Base-by-base conservation (phyloP, 2,329 filamentous ascomycete species). In the Penicillium sp. region DNA sequence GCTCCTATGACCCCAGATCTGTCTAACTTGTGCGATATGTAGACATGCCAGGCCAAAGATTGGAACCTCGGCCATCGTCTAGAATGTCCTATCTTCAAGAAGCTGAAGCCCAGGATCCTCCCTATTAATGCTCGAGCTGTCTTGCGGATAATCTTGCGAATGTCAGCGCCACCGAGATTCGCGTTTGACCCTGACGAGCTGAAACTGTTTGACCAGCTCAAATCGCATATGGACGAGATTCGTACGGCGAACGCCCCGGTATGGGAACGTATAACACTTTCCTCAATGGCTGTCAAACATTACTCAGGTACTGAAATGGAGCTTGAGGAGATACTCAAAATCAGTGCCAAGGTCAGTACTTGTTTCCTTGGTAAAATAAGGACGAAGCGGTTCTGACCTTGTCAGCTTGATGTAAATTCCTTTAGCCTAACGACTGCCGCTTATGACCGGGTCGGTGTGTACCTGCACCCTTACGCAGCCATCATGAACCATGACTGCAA, bases 401-500 rank as follows among this genome's bases (percentile, higher is more conserved):
- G 48, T 17, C 53, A 86, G 84, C 68, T 88, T 31, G 79, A 87
- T 35, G 76, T 85, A 52, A 90, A 90, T 67, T 82, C 84, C 2
- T 77, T 88, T 61, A 86, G 86, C 7, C 75, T 89, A 3, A 83
- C 84, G 19, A 85, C 81, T 3, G 79, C 83, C 5, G 78, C 82
- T 17, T 82, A 84, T 52, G 86, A 88, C 53, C 82, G 84, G 0
- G 75, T 89, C 23, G 88, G 88, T 2, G 75, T 88, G n/a, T 83
- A 83, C 41, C 70, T 89, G 17, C 84, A 88, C 63, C 84, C 86
- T 0, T 76, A 81, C 19, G 78, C 84, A 2, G 79, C 84, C 30
- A 75, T 82, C 17, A 78, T 86, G 48, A 90, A 90, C 64, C 88
- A 90, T 70, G 88, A 85, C 48, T 90, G 88, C 69, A 79, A 83